A percentile compares a stretch with the other conserved stretches of the same genome.
phyloP scores from a whole-genome alignment of 352 stramenopile species.

The Elongisporangium anandrum region DNA sequence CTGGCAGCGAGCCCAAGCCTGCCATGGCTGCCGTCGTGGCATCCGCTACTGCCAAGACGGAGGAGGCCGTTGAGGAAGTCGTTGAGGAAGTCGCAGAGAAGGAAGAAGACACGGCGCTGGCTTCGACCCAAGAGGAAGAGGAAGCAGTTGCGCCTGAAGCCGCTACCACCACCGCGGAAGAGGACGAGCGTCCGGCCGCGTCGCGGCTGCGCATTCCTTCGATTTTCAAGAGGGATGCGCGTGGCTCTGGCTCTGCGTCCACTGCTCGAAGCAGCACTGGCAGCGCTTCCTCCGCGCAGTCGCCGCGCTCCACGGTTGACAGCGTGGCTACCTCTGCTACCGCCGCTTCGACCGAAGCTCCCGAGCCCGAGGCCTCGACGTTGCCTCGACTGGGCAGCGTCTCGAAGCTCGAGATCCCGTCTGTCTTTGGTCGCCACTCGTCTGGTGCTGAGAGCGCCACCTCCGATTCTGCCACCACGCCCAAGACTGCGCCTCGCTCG shows the following conservation, averaged over 20 bases:
- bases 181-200: slow-evolving; percentile 9
- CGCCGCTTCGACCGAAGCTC: neutral
- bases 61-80: too few relatives aligned
- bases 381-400: neutral
- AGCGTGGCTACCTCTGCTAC: neutral
- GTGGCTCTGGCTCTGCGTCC: slow-evolving; percentile 9
- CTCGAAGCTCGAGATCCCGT: slow-evolving; percentile 2
- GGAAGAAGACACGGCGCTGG: slow-evolving; percentile 10
- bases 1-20: slow-evolving; percentile 4
- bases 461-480: neutral
- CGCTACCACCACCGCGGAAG: neutral
- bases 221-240: slow-evolving; percentile 38
- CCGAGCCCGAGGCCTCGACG: slow-evolving; percentile 5
- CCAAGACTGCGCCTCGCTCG: slow-evolving; percentile 2
- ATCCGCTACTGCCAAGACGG: slow-evolving; percentile 3
- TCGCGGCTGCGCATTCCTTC: slow-evolving; percentile 46
- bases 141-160: neutral
- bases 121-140: neutral
- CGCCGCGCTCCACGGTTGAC: neutral
- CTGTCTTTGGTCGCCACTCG: slow-evolving; percentile 1
- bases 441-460: neutral
- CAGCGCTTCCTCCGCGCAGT: neutral
- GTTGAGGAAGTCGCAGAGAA: slow-evolving; percentile 16
- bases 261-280: slow-evolving; percentile 21
- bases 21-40: slow-evolving; percentile 13